Base-by-base conservation (phyloP, 305 asterid species). In the Euphrasia arctica region DNA sequence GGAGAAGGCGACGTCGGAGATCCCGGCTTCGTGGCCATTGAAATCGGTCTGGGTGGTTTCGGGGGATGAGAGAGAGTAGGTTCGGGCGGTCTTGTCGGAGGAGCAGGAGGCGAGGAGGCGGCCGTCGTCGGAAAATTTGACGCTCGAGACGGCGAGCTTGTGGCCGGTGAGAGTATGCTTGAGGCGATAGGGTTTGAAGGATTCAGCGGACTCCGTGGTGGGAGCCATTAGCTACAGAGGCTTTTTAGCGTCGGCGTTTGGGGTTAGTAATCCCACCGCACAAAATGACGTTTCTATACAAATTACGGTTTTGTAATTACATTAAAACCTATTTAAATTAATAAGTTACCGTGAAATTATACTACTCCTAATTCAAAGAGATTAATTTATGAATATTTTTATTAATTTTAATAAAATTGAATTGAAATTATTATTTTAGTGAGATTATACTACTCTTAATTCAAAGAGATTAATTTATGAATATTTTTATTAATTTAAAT, bases 81-180 rank as follows among this genome's bases (percentile, higher is more conserved):
- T 75, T 68, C 83, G 84, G 68, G 89, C 92, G 48, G 97, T 84
- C 79, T 85, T 90, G 77, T 93, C 99, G 79, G 95, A 95, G 66
- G 99, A 83, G 68, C 85, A 70, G 51, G 96, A 74, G 81, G 92
- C 95, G 59, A 93, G 78, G 67, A 86, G 70, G 39, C 63, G 70
- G 70, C 97, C 96, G 76, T 85, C 85, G 65, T 84, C 91, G 74
- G 97, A 93, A 83, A 90, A 93, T 62, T 86, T 85, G 78, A 90
- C 94, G 79, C 79, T 15, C 70, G 97, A 80, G 79, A 88, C 64
- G 68, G 94, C 89, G 64, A 80, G 82, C 48, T 81, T 88, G 81
- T 93, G 99, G 77, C 78, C 86, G 74, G 95, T 64, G 66, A 93
- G 81, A 49, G 91, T 85, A 67, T 80, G 80, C 64, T 74, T 78